Conservation (phyloP, 2,329 filamentous ascomycete genomes). For the Scedosporium aurantiacum region DNA sequence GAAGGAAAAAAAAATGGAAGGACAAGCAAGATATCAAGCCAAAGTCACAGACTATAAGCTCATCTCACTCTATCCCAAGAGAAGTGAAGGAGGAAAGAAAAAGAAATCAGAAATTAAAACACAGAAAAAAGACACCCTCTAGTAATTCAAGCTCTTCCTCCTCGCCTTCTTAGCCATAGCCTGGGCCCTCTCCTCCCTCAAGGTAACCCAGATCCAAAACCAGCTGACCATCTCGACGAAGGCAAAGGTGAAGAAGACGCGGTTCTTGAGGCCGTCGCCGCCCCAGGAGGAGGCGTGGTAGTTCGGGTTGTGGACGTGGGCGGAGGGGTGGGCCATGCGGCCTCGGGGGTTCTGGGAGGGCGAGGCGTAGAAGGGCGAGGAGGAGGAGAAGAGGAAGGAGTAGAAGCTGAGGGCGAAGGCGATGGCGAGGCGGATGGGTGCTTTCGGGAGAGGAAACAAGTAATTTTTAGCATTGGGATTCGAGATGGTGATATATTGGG, state of each 20-base stretch:
- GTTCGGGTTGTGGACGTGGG: conserved; percentile 20
- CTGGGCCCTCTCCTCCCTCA: conserved; percentile 51
- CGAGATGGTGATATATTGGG: no score
- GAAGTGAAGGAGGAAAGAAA: neutral
- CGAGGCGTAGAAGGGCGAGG: conserved; percentile 34
- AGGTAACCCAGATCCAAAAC: conserved; percentile 73
- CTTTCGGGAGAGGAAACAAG: conserved; percentile 16
- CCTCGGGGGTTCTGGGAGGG: conserved; percentile 15
- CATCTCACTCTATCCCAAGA: neutral
- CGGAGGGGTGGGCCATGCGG: conserved; percentile 23
- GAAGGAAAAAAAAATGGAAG: neutral
- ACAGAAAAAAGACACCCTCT: neutral
- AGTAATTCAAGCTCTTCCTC: neutral
- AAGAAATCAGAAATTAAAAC: neutral
- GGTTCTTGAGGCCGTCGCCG: conserved; percentile 66
- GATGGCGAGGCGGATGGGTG: conserved; percentile 54
- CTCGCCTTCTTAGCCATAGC: conserved; percentile 26
- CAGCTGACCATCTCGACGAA: conserved; percentile 76
- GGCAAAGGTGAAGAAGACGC: conserved; percentile 72
- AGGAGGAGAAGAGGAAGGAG: conserved; percentile 47
- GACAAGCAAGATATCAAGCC: neutral
- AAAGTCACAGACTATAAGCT: no score
- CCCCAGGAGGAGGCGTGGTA: conserved; percentile 34
- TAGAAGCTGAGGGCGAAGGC: conserved; percentile 53
- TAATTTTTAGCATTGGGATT: conserved; percentile 6